These are phyloP conservation scores for Arthrobotrys musiformis DNA, from an alignment of 2,329 filamentous ascomycete species.

Conservation along the genomic window DNA sequence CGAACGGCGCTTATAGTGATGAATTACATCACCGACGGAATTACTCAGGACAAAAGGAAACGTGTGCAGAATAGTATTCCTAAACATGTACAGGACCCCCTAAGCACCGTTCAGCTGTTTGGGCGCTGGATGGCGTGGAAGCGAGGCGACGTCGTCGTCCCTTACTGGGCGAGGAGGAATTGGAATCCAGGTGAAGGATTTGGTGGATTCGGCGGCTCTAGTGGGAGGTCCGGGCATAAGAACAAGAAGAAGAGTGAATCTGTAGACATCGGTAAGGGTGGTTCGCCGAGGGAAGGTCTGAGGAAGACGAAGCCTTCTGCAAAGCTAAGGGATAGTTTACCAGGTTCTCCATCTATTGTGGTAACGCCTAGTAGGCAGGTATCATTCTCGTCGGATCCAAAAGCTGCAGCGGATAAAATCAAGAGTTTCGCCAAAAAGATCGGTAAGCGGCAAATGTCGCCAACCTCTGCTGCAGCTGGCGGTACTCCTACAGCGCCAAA, in stretches of 20 bases:
- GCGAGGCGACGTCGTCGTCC: constrained; percentile 72
- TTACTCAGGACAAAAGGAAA: constrained; percentile 70
- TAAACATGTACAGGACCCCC: constrained; percentile 71
- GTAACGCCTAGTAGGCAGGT: constrained; percentile 51
- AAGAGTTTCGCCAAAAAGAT: constrained; percentile 52
- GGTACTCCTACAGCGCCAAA: constrained; percentile 35
- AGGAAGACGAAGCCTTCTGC: constrained; percentile 49
- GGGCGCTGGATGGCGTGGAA: constrained; percentile 76
- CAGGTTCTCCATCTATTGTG: constrained; percentile 49
- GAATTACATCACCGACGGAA: constrained; percentile 65
- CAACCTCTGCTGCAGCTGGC: constrained; percentile 4
- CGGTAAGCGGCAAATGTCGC: constrained; percentile 46
- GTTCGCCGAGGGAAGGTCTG: constrained; percentile 47
- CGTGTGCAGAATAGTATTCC: constrained; percentile 73
- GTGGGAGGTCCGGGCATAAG: constrained; percentile 29
- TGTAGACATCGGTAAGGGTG: constrained; percentile 36
- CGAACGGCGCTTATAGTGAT: constrained; percentile 58
- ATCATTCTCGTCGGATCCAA: constrained; percentile 48
- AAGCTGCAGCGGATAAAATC: constrained; percentile 49
- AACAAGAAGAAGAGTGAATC: constrained; percentile 36
- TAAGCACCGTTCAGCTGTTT: constrained; percentile 71
- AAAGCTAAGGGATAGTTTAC: constrained; percentile 44
- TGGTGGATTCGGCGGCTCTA: constrained; percentile 4
- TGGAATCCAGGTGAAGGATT: constrained; percentile 62
- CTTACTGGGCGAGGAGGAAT: constrained; percentile 72